Percentiles rank a stretch among this genome's conserved stretches.
Evolutionary conservation across 2,329 filamentous ascomycete species (phyloP).

Genomic region (Amauroascus verrucosus): DNA sequence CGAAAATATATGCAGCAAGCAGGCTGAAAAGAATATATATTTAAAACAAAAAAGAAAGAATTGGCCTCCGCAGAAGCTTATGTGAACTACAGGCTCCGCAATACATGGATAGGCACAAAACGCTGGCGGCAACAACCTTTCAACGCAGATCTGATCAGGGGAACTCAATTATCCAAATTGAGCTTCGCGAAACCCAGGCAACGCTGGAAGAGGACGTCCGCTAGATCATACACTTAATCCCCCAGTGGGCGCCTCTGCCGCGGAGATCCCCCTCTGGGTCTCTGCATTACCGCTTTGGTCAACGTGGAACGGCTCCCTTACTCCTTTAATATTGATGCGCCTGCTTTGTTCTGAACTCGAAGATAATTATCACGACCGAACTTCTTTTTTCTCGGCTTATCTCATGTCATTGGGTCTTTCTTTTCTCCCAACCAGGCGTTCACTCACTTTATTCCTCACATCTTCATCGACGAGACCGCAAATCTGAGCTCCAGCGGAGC

Average conservation of each 20-base stretch:
- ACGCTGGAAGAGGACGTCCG: not conserved
- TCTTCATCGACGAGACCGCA: not conserved
- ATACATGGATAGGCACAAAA: slow-evolving; percentile 11
- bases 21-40: too few species aligned
- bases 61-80: not conserved
- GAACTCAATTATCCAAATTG: slow-evolving; percentile 5
- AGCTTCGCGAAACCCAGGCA: slow-evolving; percentile 11
- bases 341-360: not conserved
- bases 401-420: slow-evolving; percentile 3
- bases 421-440: not conserved
- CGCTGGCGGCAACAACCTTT: slow-evolving; percentile 12
- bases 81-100: not conserved
- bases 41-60: not conserved
- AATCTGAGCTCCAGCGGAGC: not conserved
- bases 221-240: not conserved
- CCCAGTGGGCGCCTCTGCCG: slow-evolving; percentile 6
- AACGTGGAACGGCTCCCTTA: not conserved
- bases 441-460: not conserved
- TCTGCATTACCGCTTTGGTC: slow-evolving; percentile 5
- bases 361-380: not conserved
- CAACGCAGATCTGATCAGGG: slow-evolving; percentile 7
- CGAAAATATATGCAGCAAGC: too few species aligned
- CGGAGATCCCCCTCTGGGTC: not conserved
- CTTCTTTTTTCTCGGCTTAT: slow-evolving; percentile 3
- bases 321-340: slow-evolving; percentile 13